A percentile compares a stretch with the other conserved stretches of the same genome.
Conservation (phyloP, 768 basidiomycete genomes). For the Tephrocybe rancida region DNA sequence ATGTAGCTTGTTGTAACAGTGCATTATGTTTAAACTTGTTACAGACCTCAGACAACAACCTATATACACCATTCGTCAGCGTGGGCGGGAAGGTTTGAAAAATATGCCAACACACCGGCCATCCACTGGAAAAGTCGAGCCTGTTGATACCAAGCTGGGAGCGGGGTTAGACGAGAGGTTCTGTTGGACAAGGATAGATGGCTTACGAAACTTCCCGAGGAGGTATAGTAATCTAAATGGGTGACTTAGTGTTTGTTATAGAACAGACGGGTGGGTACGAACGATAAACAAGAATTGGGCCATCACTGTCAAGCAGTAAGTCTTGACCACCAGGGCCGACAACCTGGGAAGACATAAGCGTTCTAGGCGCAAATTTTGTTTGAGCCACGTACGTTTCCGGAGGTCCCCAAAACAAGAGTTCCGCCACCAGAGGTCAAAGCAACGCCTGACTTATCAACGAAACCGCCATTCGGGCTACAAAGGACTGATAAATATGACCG, state of each 20-base stretch:
- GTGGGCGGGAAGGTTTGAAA: too few relatives aligned
- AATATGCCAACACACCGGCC: constrained; percentile 38
- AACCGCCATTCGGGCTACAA: constrained; percentile 42
- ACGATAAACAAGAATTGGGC: constrained; percentile 52
- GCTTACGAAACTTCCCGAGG: constrained; percentile 44
- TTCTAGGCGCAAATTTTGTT: constrained; percentile 5
- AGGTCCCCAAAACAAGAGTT: constrained; percentile 47
- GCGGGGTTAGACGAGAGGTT: too few relatives aligned
- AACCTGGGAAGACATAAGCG: constrained; percentile 31
- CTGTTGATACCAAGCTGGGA: constrained; percentile 46
- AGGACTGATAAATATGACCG: background rate
- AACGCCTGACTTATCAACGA: constrained; percentile 48
- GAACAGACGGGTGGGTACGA: constrained; percentile 20
- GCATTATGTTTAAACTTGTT: background rate
- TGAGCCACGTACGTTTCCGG: constrained; percentile 36
- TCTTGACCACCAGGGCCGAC: constrained; percentile 60
- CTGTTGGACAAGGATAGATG: background rate
- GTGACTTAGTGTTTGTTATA: background rate
- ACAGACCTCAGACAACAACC: constrained; percentile 3
- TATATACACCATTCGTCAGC: background rate
- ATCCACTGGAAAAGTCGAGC: constrained; percentile 50
- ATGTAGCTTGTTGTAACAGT: background rate
- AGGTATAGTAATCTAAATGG: constrained; percentile 50
- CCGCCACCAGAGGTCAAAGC: constrained; percentile 51
- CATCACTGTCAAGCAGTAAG: constrained; percentile 44